Evolutionary conservation across 2,329 filamentous ascomycete species (phyloP), one percentile per base, ranked within the genome.

Genomic region (Lachnellula occidentalis): DNA sequence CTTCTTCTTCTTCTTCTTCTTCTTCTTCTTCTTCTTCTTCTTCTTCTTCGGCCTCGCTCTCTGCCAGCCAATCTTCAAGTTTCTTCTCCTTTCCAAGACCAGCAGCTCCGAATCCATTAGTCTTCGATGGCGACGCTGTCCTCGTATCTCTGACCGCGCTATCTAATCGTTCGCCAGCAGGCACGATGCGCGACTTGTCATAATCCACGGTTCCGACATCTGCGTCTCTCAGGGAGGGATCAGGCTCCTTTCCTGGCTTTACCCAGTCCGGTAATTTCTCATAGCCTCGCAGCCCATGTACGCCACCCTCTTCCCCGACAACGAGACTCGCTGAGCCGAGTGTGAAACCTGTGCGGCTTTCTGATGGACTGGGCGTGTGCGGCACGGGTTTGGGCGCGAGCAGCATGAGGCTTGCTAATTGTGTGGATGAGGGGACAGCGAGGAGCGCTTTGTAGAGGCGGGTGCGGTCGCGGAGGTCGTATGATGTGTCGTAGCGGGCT

Each of bases 311-410:
- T 1, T 85, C 84, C 1, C 89, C 91, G 11, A 97, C 76, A 0
- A 96, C 87, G 0, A 97, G 79, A 15, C 90, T 92, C 1, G 92
- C 83, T 2, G 90, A 94, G 11, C 94, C 94, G 0, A 99, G 78
- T 1, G 86, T 77, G 55, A 92, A 87, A 0, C 83, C 86, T 60
- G 86, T 89, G 34, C 92, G 82, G 2, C 82, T 85, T 68, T 96
- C 92, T 0, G 90, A 95, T 0, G 94, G 94, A 56, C 89, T 95
- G 0, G 91, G 91, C 0, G 88, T 87, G 57, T 95, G 90, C 0
- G 94, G 94, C 0, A 94, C 90, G 0, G 94, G 92, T 69, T 99
- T 99, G 0, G 94, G 92, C 0, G 94, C 94, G 1, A 97, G 80
- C 1, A 99, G 83, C 69, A 97, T 87, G 14, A 99, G 78, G 1